A percentile compares a stretch with the other conserved stretches of the same genome.
Evolutionary conservation across 768 basidiomycete species (phyloP).

Genomic region (Dictyophora rubrovolvata): DNA sequence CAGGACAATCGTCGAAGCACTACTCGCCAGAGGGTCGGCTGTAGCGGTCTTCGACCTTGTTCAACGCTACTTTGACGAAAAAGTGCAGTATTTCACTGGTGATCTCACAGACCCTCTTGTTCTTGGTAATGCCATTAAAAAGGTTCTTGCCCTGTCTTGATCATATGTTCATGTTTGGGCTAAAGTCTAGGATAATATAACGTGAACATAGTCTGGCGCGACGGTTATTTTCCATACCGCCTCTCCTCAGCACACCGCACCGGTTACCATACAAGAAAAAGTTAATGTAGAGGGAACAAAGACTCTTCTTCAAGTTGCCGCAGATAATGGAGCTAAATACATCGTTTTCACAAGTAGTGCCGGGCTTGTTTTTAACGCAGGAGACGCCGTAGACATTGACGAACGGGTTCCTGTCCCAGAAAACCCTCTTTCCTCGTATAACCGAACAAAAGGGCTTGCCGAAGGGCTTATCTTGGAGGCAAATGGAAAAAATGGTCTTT

Average conservation of each 20-base stretch:
- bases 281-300: slow-evolving; percentile 92
- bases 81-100: slow-evolving; percentile 79
- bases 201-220: slow-evolving; percentile 30
- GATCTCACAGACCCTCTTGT: slow-evolving; percentile 76
- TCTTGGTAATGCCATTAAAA: slow-evolving; percentile 61
- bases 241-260: slow-evolving; percentile 64
- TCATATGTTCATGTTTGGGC: not conserved
- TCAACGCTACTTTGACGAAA: slow-evolving; percentile 65
- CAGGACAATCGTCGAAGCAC: slow-evolving; percentile 79
- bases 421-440: slow-evolving; percentile 78
- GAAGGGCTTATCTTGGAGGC: slow-evolving; percentile 77
- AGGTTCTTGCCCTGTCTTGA: slow-evolving; percentile 34
- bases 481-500: slow-evolving; percentile 73
- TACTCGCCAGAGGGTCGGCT: slow-evolving; percentile 63
- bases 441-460: slow-evolving; percentile 85
- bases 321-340: slow-evolving; percentile 62
- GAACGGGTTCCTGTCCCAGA: slow-evolving; percentile 73
- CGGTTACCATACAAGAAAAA: slow-evolving; percentile 70
- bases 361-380: slow-evolving; percentile 80
- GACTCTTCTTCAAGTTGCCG: slow-evolving; percentile 73
- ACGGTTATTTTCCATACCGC: slow-evolving; percentile 96
- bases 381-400: slow-evolving; percentile 73
- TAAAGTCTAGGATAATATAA: not conserved
- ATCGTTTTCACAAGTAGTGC: slow-evolving; percentile 93
- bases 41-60: slow-evolving; percentile 89